Evolutionary conservation across 164 flowering plant species (phyloP).

Genomic region (Aristolochia californica): DNA sequence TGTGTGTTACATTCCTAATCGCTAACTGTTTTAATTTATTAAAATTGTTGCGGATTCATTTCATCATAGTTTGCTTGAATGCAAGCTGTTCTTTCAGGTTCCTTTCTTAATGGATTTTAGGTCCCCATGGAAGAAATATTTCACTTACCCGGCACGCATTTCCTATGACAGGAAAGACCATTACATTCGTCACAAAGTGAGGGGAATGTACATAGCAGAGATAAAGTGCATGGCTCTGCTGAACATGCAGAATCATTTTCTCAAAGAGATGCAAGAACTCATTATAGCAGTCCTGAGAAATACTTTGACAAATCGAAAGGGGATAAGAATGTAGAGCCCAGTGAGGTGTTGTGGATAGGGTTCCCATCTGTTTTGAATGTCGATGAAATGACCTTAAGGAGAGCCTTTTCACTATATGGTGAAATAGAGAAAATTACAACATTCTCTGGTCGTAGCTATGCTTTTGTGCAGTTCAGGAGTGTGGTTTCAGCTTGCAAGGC

Average conservation of each 20-base stretch:
- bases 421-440: constrained; percentile 74
- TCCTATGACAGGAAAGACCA: constrained; percentile 64
- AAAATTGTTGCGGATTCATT: too few relatives aligned
- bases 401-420: constrained; percentile 87
- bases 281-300: constrained; percentile 36
- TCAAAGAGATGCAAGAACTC: constrained; percentile 47
- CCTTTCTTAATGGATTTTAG: too few relatives aligned
- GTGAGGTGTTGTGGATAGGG: constrained; percentile 91
- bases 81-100: too few relatives aligned
- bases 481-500: constrained; percentile 69
- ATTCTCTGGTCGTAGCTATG: constrained; percentile 88
- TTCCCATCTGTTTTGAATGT: constrained; percentile 72
- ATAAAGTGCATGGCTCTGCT: constrained; percentile 27
- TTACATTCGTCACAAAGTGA: constrained; percentile 39
- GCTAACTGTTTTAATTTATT: too few relatives aligned
- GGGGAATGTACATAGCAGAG: constrained; percentile 34
- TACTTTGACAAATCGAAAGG: constrained; percentile 39
- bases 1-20: too few relatives aligned
- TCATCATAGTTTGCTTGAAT: too few relatives aligned
- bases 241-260: constrained; percentile 31
- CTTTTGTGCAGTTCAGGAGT: constrained; percentile 70
- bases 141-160: constrained; percentile 16
- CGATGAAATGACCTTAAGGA: constrained; percentile 57
- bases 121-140: neutral
- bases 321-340: constrained; percentile 63